Evolutionary conservation across 1,284 basidiomycete species (phyloP).

Genomic region (Pyrrhoderma lamaoense): DNA sequence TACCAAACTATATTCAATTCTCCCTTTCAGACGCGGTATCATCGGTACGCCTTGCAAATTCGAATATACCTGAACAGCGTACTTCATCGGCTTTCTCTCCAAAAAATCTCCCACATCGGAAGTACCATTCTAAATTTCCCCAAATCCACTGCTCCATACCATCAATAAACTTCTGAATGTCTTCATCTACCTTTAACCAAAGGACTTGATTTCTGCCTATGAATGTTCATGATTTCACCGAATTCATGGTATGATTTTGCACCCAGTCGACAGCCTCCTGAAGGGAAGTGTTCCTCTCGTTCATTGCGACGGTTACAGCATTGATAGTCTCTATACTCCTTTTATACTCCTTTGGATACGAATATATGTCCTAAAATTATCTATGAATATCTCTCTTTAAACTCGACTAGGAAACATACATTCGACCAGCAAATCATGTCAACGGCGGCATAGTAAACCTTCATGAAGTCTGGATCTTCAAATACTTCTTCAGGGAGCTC

Average conservation of each 20-base stretch:
- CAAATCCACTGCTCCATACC: slow-evolving; percentile 42
- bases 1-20: no score
- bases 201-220: slow-evolving; percentile 22
- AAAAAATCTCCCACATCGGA: slow-evolving; percentile 53
- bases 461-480: slow-evolving; percentile 44
- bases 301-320: slow-evolving; percentile 59
- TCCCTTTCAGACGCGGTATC: no score
- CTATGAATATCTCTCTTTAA: not conserved
- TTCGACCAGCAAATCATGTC: slow-evolving; percentile 67
- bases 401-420: slow-evolving; percentile 32
- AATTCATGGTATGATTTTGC: slow-evolving; percentile 48
- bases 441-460: slow-evolving; percentile 48
- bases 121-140: slow-evolving; percentile 49
- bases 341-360: slow-evolving; percentile 64
- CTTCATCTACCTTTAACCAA: slow-evolving; percentile 38
- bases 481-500: slow-evolving; percentile 55
- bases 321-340: slow-evolving; percentile 56
- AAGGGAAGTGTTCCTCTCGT: slow-evolving; percentile 39
- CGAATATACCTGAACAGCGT: no score
- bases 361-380: slow-evolving; percentile 52
- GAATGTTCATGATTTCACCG: slow-evolving; percentile 45
- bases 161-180: slow-evolving; percentile 42
- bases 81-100: slow-evolving; percentile 29
- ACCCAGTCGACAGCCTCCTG: slow-evolving; percentile 55
- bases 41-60: no score